A percentile compares a stretch with the other conserved stretches of the same genome.
Conservation (phyloP, 495 filamentous ascomycete species). For the Penicillium manginii region DNA sequence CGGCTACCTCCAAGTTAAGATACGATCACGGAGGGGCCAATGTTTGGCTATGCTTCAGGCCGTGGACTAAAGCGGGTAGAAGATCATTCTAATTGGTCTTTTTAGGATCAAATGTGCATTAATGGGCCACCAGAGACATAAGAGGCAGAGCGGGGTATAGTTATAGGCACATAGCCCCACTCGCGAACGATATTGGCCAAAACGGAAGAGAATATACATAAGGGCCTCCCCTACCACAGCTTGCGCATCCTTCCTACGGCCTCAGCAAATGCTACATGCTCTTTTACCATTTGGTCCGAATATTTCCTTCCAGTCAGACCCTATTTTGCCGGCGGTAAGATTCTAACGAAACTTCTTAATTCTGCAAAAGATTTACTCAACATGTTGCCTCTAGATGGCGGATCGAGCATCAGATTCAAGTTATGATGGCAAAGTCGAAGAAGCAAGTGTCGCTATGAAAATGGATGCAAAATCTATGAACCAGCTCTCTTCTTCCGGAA, state of each 20-base stretch:
- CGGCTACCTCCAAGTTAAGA: not conserved
- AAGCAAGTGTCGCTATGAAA: conserved; percentile 10
- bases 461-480: conserved; percentile 7
- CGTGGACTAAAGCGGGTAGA: too few species aligned
- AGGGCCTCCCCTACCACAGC: not conserved
- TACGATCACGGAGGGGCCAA: not conserved
- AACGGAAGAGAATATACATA: not conserved
- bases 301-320: not conserved
- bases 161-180: too few species aligned
- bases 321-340: not conserved
- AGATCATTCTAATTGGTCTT: too few species aligned
- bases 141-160: not conserved
- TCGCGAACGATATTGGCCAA: not conserved
- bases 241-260: not conserved
- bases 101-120: too few species aligned
- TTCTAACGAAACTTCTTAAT: not conserved
- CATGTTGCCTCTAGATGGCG: not conserved
- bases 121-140: not conserved
- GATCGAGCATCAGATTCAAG: conserved; percentile 13
- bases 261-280: not conserved
- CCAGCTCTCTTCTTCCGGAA: conserved; percentile 8
- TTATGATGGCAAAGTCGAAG: conserved; percentile 12
- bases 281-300: not conserved
- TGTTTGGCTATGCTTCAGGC: too few species aligned
- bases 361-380: not conserved